Base-by-base conservation (phyloP, 2,329 filamentous ascomycete genomes). In the Rhynchosporium secalis region DNA sequence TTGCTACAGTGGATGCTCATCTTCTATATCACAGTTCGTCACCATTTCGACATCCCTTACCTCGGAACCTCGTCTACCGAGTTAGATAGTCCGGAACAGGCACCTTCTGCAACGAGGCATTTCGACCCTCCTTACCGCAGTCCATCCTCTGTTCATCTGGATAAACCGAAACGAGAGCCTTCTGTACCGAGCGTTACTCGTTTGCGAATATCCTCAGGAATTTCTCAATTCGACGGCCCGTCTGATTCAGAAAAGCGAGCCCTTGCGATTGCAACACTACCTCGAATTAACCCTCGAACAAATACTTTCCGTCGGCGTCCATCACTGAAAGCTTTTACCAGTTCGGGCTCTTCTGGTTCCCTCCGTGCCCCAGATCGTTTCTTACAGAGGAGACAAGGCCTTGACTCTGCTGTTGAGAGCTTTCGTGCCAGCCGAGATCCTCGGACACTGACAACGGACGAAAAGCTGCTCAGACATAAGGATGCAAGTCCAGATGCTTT, bases 331-430 rank as follows among this genome's bases (percentile, higher is more conserved):
- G 61, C 49, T 13, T 65, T 65, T 28, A 58, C 65, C 12, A 70
- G 58, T 20, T 62, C 57, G 20, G 65, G 59, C 20, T 68, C 66
- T 1, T 52, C 49, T 2, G 57, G 65, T 12, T 71, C 68, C n/a
- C 33, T 68, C 10, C 63, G 66, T 56, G 64, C 77, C 10, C 80
- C 80, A 28, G 86, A 89, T 72, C 80, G 86, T 33, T 89, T 87
- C 70, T 80, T 88, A 49, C 78, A 82, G 58, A 77, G 81, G 54
- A 76, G 77, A 55, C 76, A 76, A 52, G 73, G 74, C 4, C 74
- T 76, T 28, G 69, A 75, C 41, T 74, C 78, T 15, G 75, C 78
- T 29, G 77, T 63, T 15, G 62, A 82, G 59, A 80, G 78, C 52
- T 86, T 83, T 66, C 79, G 79, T 62, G 68, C 84, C 36, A 81